Evolutionary conservation across 176 grass and related monocot species (phyloP), one percentile per base, ranked within the genome.

Genomic region (Oryza nivara): DNA sequence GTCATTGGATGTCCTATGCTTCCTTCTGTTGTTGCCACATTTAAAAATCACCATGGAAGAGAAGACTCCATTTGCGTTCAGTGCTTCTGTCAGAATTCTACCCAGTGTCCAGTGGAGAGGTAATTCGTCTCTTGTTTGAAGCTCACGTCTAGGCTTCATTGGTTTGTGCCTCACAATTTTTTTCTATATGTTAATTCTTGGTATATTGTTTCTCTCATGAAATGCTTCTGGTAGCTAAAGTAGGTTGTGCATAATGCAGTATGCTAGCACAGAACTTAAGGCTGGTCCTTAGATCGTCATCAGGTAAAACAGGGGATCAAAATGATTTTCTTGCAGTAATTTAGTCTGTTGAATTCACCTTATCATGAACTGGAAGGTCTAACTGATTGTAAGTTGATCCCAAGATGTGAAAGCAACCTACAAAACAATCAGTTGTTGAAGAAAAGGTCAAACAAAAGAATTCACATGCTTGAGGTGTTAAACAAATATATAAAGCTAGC

Each of bases 401-500:
- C 64, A 13, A 67, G 15, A 51, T 80, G 43, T 80, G 64, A 68
- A 67, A 80, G 23, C 45, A 80, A 63, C 77, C 5, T 80, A 49
- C 44, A 6, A 68, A 80, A 68, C 16, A 35, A 68, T 68, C 5
- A 51, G 9, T 63, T 63, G 58, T n/a, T 63, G 58, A 23, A 56
- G 38, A 44, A 10, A 73, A 65, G 6, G 70, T 83, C 81, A 83
- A 82, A 82, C 69, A 14, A 73, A 38, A 82, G 34, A 72, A 64
- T 8, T 36, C 38, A 73, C 63, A 80, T 72, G 52, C 66, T 83
- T 6, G 3, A 67, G 44, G 36, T 43, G 72, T 87, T 4, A 49
- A 82, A 65, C 1, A 88, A 65, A 82, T 82, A 82, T 82, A 87
- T 70, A 61, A 69, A 40, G 73, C 40, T 66, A 23, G 45, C 12